Conservation (phyloP, 257 asterid species). For the Ocimum tenuiflorum region DNA sequence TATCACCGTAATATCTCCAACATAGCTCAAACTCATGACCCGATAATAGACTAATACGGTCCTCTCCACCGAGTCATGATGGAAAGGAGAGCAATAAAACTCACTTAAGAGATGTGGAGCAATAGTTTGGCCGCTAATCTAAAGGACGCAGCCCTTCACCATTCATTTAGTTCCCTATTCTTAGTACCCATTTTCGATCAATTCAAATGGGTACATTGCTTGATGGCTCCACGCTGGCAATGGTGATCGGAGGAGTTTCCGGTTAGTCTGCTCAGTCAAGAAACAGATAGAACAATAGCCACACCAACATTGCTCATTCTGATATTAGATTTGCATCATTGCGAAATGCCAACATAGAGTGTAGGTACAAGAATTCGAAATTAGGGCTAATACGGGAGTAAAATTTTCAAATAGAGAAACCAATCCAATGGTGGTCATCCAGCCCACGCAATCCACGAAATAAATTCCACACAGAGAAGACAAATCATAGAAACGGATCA, state of each 20-base stretch:
- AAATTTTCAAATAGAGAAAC: conserved; percentile 14
- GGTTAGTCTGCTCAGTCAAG: neutral
- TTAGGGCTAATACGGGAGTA: neutral
- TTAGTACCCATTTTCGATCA: too few relatives aligned
- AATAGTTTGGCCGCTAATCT: too few relatives aligned
- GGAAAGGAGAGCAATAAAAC: too few relatives aligned
- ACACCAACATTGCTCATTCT: neutral
- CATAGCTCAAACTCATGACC: too few relatives aligned
- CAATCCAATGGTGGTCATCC: conserved; percentile 20
- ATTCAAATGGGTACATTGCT: neutral
- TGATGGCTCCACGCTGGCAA: neutral
- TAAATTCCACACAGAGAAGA: conserved; percentile 11
- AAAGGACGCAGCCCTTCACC: too few relatives aligned
- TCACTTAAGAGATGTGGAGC: too few relatives aligned
- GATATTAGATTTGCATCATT: neutral
- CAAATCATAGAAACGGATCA: conserved; percentile 4
- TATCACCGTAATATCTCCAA: too few relatives aligned
- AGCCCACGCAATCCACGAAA: conserved; percentile 16
- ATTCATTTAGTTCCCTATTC: too few relatives aligned
- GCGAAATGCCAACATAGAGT: neutral
- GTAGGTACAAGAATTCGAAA: conserved; percentile 2
- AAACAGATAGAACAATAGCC: neutral
- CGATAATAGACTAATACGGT: too few relatives aligned
- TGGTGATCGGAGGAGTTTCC: neutral
- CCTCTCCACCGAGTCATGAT: too few relatives aligned